Conservation (phyloP, 2,329 filamentous ascomycete species). For the Colletotrichum sublineola region DNA sequence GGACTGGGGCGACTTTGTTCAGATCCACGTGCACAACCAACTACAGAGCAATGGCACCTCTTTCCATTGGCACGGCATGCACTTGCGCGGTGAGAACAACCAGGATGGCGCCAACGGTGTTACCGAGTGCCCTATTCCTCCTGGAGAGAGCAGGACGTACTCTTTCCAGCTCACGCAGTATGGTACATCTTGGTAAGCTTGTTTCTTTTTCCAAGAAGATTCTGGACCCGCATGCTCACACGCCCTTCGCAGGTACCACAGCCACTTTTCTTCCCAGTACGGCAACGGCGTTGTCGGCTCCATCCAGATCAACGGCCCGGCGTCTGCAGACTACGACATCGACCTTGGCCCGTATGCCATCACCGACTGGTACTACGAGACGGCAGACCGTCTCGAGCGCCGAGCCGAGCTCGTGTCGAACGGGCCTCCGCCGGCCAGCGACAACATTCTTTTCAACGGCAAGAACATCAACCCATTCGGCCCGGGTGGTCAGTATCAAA, state of each 20-base stretch:
- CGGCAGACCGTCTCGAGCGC: slow-evolving; percentile 48
- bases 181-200: slow-evolving; percentile 51
- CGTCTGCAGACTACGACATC: slow-evolving; percentile 64
- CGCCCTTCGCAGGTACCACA: slow-evolving; percentile 59
- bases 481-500: slow-evolving; percentile 48
- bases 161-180: slow-evolving; percentile 54
- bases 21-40: slow-evolving; percentile 73
- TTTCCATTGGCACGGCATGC: slow-evolving; percentile 63
- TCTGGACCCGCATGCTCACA: slow-evolving; percentile 9
- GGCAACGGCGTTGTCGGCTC: slow-evolving; percentile 65
- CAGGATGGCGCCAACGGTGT: slow-evolving; percentile 61
- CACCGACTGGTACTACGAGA: slow-evolving; percentile 65
- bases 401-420: slow-evolving; percentile 42
- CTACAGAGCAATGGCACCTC: slow-evolving; percentile 64
- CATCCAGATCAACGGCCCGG: slow-evolving; percentile 65
- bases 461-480: slow-evolving; percentile 51
- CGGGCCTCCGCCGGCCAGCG: slow-evolving; percentile 45
- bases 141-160: slow-evolving; percentile 52
- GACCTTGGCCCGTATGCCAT: slow-evolving; percentile 70
- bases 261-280: slow-evolving; percentile 64
- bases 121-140: slow-evolving; percentile 58
- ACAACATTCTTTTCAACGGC: slow-evolving; percentile 61
- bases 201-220: slow-evolving; percentile 11
- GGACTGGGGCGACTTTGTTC: slow-evolving; percentile 59
- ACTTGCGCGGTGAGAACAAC: slow-evolving; percentile 57